Conservation (phyloP, 2,329 filamentous ascomycete genomes). For the Clonostachys rhizophaga region DNA sequence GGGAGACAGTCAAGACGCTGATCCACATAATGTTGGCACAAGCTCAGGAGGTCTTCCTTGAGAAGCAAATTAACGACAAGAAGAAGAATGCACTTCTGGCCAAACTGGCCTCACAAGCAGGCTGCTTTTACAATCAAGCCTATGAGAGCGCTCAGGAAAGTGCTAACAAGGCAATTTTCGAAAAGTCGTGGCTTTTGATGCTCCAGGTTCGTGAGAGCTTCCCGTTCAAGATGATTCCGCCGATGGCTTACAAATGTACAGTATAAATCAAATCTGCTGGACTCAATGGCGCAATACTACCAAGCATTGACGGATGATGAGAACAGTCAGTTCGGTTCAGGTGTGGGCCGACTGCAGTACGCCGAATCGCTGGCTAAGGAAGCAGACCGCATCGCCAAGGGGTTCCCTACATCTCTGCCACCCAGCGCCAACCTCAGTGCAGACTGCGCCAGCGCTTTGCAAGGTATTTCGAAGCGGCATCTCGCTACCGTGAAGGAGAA, state of each 20-base stretch:
- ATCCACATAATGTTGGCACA: constrained; percentile 93
- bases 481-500: constrained; percentile 76
- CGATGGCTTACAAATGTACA: constrained; percentile 17
- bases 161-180: constrained; percentile 84
- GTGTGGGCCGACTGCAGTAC: constrained; percentile 76
- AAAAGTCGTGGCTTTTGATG: constrained; percentile 86
- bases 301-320: constrained; percentile 91
- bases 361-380: constrained; percentile 77
- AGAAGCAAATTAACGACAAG: constrained; percentile 88
- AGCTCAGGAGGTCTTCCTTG: constrained; percentile 93
- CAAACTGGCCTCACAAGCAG: constrained; percentile 88
- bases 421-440: constrained; percentile 77
- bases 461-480: constrained; percentile 83
- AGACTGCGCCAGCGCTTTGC: constrained; percentile 69
- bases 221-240: not conserved
- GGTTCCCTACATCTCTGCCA: constrained; percentile 76
- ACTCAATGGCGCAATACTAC: constrained; percentile 86
- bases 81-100: constrained; percentile 92
- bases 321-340: constrained; percentile 78
- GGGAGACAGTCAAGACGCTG: constrained; percentile 92
- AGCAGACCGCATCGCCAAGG: constrained; percentile 69
- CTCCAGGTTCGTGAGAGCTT: constrained; percentile 55
- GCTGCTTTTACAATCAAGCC: constrained; percentile 82
- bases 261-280: constrained; percentile 78
- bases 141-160: constrained; percentile 90